Evolutionary conservation across 495 filamentous ascomycete species (phyloP).

Genomic region (Xylaria sp.): DNA sequence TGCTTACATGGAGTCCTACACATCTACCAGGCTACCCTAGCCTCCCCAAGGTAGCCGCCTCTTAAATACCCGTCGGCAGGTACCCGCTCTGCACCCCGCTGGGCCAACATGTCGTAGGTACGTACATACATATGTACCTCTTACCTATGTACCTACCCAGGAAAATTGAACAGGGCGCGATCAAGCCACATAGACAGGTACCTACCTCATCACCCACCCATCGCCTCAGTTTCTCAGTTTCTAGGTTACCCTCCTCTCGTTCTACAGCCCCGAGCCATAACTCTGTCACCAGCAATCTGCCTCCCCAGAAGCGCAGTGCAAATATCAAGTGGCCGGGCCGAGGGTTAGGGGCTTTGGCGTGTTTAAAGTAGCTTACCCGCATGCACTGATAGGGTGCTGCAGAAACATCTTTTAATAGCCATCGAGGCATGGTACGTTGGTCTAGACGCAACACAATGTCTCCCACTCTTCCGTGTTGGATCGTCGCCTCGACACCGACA

Average conservation of each 20-base stretch:
- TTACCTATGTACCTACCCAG: neutral
- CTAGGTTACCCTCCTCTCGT: neutral
- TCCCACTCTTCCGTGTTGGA: neutral
- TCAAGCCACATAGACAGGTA: constrained; percentile 28
- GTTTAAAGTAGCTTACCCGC: neutral
- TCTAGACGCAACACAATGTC: neutral
- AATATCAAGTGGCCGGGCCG: neutral
- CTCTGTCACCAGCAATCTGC: neutral
- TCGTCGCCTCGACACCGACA: neutral
- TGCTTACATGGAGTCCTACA: neutral
- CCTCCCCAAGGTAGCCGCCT: constrained; percentile 1
- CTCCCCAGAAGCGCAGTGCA: constrained; percentile 1
- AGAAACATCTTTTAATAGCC: neutral
- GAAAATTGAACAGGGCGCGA: constrained; percentile 13
- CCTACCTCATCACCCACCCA: neutral
- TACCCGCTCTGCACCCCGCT: constrained; percentile 27
- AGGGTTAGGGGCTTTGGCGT: constrained; percentile 1
- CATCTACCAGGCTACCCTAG: neutral
- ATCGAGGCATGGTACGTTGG: constrained; percentile 15
- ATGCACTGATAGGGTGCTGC: constrained; percentile 19
- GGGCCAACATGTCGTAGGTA: neutral
- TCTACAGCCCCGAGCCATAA: neutral
- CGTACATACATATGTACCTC: neutral
- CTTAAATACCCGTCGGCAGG: constrained; percentile 26
- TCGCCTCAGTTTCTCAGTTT: neutral